These are phyloP conservation scores for Speleostelium caveatum DNA, from an alignment of 78 protist species.

Conservation along the genomic window DNA sequence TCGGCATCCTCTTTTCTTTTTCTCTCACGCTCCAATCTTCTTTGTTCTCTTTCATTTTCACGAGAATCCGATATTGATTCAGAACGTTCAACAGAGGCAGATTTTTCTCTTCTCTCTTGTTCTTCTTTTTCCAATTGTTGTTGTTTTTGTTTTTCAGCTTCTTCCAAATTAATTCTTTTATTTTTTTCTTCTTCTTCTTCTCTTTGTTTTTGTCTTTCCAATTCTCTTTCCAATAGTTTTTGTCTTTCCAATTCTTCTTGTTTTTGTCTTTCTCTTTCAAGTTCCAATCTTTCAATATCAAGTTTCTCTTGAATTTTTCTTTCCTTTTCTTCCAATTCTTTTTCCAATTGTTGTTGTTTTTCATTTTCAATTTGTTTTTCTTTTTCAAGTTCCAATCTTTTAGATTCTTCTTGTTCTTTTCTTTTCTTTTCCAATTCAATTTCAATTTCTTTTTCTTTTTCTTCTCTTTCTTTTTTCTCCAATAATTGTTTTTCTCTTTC, in stretches of 20 bases:
- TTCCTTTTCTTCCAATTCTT: slow-evolving; percentile 19
- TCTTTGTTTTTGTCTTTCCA: not conserved
- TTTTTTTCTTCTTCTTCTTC: not conserved
- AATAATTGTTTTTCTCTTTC: too few relatives aligned
- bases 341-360: not conserved
- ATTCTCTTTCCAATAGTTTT: not conserved
- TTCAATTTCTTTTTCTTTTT: too few relatives aligned
- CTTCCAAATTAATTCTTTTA: not conserved
- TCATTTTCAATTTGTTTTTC: too few relatives aligned
- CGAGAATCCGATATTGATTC: not conserved
- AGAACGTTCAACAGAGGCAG: not conserved
- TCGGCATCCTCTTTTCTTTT: not conserved
- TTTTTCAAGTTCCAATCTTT: not conserved
- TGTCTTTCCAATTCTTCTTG: not conserved
- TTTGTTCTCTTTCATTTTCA: slow-evolving; percentile 49
- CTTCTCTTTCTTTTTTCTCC: too few relatives aligned
- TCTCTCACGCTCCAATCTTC: slow-evolving; percentile 2
- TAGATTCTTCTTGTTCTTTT: slow-evolving; percentile 4
- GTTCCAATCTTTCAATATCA: too few relatives aligned
- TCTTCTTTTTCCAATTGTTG: not conserved
- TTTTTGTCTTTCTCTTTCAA: slow-evolving; percentile 3
- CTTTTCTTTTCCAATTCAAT: too few relatives aligned
- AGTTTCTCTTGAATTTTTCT: not conserved
- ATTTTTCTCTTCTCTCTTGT: not conserved
- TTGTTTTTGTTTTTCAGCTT: not conserved